Evolutionary conservation across 192 early-diverging fungal genomes (phyloP).

Genomic region (Backusella australiensis): DNA sequence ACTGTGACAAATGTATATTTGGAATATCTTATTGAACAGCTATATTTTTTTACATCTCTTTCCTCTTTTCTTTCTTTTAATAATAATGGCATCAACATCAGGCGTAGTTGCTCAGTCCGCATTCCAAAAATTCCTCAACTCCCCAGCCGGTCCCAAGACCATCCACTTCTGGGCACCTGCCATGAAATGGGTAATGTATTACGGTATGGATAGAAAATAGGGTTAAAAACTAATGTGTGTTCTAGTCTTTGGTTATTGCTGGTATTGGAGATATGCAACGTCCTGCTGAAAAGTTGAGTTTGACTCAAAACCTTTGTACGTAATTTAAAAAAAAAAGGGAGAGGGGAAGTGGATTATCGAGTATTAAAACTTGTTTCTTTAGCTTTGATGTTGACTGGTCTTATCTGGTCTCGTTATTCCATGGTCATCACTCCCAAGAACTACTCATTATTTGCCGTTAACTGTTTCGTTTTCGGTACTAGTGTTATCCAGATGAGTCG

Average conservation of each 20-base stretch:
- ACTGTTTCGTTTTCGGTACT: slow-evolving; percentile 90
- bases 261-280: slow-evolving; percentile 87
- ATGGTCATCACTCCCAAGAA: slow-evolving; percentile 93
- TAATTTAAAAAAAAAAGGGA: slow-evolving; percentile 3
- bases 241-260: slow-evolving; percentile 87
- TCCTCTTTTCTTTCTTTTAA: not conserved
- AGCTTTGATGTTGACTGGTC: slow-evolving; percentile 89
- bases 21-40: slow-evolving; percentile 2
- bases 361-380: not conserved
- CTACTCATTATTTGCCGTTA: slow-evolving; percentile 86
- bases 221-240: not conserved
- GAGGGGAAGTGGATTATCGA: not conserved
- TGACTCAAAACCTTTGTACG: slow-evolving; percentile 74
- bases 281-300: slow-evolving; percentile 86
- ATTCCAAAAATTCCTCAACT: slow-evolving; percentile 71
- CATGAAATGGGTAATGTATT: slow-evolving; percentile 73
- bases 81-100: slow-evolving; percentile 2
- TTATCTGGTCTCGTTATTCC: slow-evolving; percentile 98
- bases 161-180: slow-evolving; percentile 98
- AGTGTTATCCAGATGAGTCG: slow-evolving; percentile 85
- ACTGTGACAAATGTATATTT: slow-evolving; percentile 10
- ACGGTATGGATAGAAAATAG: too few relatives aligned
- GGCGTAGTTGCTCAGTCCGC: slow-evolving; percentile 27
- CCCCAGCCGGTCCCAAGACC: slow-evolving; percentile 87
- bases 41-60: slow-evolving; percentile 9